These are phyloP conservation scores for Primulina huaijiensis DNA, from an alignment of 257 asterid genomes.

Conservation along the genomic window DNA sequence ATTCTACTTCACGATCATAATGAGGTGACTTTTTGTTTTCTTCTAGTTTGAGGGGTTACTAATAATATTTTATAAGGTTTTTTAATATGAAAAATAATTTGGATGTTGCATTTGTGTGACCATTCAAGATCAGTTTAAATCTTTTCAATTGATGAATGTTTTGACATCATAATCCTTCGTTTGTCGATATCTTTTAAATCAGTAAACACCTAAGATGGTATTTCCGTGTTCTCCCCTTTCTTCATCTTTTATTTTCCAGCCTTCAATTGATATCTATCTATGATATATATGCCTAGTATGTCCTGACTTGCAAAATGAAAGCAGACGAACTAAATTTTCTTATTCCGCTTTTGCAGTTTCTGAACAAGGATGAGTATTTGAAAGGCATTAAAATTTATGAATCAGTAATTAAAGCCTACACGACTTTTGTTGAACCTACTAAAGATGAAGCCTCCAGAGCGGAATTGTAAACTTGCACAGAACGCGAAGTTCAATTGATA, in stretches of 20 bases:
- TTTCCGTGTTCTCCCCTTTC: background rate
- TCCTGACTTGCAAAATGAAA: background rate
- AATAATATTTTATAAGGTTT: background rate
- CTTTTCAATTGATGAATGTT: background rate
- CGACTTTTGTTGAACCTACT: slow-evolving; percentile 47
- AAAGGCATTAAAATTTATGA: slow-evolving; percentile 68
- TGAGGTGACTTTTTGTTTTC: slow-evolving; percentile 54
- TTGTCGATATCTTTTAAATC: background rate
- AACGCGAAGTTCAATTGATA: no score
- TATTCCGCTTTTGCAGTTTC: slow-evolving; percentile 51
- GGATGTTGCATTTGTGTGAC: background rate
- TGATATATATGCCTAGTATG: background rate
- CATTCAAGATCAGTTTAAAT: background rate
- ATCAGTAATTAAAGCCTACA: slow-evolving; percentile 70
- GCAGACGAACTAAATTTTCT: slow-evolving; percentile 2
- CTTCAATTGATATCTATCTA: background rate
- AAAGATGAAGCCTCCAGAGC: slow-evolving; percentile 52
- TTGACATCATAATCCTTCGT: background rate
- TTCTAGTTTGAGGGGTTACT: background rate
- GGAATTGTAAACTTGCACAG: slow-evolving; percentile 48
- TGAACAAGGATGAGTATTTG: slow-evolving; percentile 87
- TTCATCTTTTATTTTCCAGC: background rate
- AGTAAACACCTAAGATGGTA: background rate
- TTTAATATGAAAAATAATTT: background rate
- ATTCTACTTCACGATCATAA: slow-evolving; percentile 94